A percentile compares a stretch with the other conserved stretches of the same genome.
Conservation (phyloP, 352 stramenopile genomes). For the Phytophthora palmivora region DNA sequence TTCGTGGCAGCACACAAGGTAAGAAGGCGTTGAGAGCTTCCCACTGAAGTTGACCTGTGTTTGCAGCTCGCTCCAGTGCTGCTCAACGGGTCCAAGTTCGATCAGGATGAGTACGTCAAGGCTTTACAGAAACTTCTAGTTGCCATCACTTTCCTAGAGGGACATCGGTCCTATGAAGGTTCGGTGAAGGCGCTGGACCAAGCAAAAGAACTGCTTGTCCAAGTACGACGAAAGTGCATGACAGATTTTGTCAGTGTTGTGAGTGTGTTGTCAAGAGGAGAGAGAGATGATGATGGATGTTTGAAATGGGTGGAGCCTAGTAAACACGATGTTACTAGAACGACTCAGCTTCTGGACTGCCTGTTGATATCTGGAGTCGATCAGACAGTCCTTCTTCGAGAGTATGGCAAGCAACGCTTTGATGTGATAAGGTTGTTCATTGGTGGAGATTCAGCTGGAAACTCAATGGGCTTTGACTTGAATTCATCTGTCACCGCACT, state of each 20-base stretch:
- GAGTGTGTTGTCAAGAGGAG: slow-evolving; percentile 63
- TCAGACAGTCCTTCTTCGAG: slow-evolving; percentile 53
- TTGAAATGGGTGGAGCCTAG: slow-evolving; percentile 54
- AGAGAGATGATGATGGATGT: slow-evolving; percentile 28
- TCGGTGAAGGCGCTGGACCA: slow-evolving; percentile 77
- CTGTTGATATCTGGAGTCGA: slow-evolving; percentile 65
- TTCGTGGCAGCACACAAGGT: slow-evolving; percentile 79
- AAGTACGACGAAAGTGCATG: slow-evolving; percentile 73
- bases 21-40: neutral
- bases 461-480: slow-evolving; percentile 49
- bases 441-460: slow-evolving; percentile 34
- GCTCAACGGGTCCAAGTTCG: slow-evolving; percentile 74
- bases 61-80: slow-evolving; percentile 67
- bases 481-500: slow-evolving; percentile 43
- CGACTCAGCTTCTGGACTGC: slow-evolving; percentile 66
- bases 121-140: slow-evolving; percentile 71
- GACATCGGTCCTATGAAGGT: slow-evolving; percentile 76
- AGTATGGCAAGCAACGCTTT: slow-evolving; percentile 80
- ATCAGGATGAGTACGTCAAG: slow-evolving; percentile 72
- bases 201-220: slow-evolving; percentile 60
- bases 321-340: slow-evolving; percentile 60
- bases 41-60: neutral
- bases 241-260: slow-evolving; percentile 75
- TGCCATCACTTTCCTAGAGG: slow-evolving; percentile 76
- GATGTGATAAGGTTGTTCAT: slow-evolving; percentile 67